phyloP scores from a whole-genome alignment of 768 basidiomycete genomes.

The Phylloporus rhodoxanthus region DNA sequence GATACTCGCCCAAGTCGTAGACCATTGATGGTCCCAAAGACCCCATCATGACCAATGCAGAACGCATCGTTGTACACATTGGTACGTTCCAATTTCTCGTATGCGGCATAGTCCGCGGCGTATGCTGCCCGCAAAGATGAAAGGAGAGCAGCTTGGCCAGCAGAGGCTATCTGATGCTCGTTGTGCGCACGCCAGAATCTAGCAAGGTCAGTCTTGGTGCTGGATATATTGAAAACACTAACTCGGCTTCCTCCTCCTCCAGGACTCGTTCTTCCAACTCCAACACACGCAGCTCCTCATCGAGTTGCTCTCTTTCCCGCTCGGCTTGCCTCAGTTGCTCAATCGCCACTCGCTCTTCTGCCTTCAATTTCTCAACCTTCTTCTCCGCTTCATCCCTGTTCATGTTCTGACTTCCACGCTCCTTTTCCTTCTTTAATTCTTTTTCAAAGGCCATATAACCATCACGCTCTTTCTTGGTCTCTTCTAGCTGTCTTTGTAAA shows the following conservation, averaged over 20 bases:
- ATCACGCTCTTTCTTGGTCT: conserved; percentile 86
- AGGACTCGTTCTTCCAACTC: conserved; percentile 74
- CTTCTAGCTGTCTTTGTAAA: conserved; percentile 77
- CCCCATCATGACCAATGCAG: conserved; percentile 90
- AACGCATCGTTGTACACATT: conserved; percentile 97
- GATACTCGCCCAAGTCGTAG: conserved; percentile 85
- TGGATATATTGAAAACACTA: conserved; percentile 28
- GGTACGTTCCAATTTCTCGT: conserved; percentile 82
- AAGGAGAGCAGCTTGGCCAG: conserved; percentile 63
- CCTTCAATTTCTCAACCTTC: conserved; percentile 66
- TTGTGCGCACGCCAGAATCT: conserved; percentile 85
- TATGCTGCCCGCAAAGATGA: conserved; percentile 74
- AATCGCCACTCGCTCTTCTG: conserved; percentile 61
- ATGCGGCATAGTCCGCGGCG: conserved; percentile 65
- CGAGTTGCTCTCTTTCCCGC: conserved; percentile 68
- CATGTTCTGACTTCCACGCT: conserved; percentile 58
- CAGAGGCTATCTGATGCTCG: conserved; percentile 56
- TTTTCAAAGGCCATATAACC: conserved; percentile 92
- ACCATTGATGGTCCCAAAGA: conserved; percentile 97
- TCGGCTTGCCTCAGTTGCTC: conserved; percentile 75
- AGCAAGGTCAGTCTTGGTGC: conserved; percentile 6
- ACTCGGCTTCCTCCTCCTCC: conserved; percentile 83
- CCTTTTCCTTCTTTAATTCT: conserved; percentile 76
- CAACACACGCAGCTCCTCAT: conserved; percentile 61
- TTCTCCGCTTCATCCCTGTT: conserved; percentile 61